Evolutionary conservation across 1,284 basidiomycete species (phyloP), one percentile per base, ranked within the genome.

Genomic region (Hemileccinum hortonii): DNA sequence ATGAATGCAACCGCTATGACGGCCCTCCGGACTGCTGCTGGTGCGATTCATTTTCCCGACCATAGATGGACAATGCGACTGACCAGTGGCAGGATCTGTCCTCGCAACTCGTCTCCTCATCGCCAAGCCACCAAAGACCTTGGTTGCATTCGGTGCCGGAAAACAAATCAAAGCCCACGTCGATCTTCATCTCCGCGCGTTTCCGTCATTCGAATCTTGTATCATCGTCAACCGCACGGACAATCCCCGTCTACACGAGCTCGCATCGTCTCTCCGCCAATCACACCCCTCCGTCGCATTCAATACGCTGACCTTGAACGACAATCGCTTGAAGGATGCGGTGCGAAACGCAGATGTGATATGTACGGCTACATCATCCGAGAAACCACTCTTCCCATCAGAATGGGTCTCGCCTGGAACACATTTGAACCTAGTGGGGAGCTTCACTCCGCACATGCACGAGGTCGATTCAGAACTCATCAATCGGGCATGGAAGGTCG

Each of bases 371-470:
- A 95, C 92, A 0, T 81, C 90, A 0, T 86, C 90, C 8, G 82
- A 78, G 0, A 58, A 55, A 4, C 84, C 92, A 0, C 79, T 94
- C 8, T 93, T 94, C 62, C 78, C 81, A 3, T 79, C 83, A 0
- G 62, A 72, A 0, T 84, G 79, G 76, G 80, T 89, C 15, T 74
- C 76, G 9, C 62, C 77, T 0, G 84, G 86, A 0, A 77, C 88
- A 0, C 88, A 92, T 60, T 61, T 94, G 38, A 83, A 90, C 54
- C 73, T 94, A 3, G 81, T 93, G 32, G 91, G 92, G n/a, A 90
- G 87, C 50, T 94, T 91, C 64, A 93, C 79, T 30, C 86, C 87
- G 0, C 63, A 73, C 15, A 95, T 94, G 92, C 78, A 77, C 49
- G 92, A 95, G 63, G 78, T 91, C 8, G 84, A 87, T 43, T 67